phyloP scores from a whole-genome alignment of 371 early-diverging fungal genomes.

The Vairimorpha apis region DNA sequence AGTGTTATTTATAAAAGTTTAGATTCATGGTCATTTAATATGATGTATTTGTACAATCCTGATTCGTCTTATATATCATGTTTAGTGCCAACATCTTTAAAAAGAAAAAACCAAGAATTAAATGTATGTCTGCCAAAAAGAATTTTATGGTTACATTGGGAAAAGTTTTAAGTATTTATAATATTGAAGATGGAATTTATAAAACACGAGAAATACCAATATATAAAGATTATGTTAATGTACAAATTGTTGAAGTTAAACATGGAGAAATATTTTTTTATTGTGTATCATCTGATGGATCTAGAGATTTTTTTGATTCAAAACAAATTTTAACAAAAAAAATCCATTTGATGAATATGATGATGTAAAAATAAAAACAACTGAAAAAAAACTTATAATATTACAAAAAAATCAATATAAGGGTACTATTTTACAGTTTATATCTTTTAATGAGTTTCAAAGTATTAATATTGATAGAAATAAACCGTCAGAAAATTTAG shows the following conservation, averaged over 20 bases:
- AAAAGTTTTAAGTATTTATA: constrained; percentile 35
- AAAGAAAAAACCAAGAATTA: constrained; percentile 26
- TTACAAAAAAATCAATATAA: constrained; percentile 20
- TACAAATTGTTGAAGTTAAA: constrained; percentile 47
- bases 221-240: constrained; percentile 35
- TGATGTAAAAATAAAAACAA: constrained; percentile 7
- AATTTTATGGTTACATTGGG: constrained; percentile 35
- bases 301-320: constrained; percentile 47
- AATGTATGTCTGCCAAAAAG: background rate
- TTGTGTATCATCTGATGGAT: constrained; percentile 26
- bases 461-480: constrained; percentile 36
- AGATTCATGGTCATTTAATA: constrained; percentile 34
- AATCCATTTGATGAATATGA: constrained; percentile 9
- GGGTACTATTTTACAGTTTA: constrained; percentile 20
- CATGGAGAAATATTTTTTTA: constrained; percentile 44
- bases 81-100: constrained; percentile 38
- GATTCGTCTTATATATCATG: constrained; percentile 20
- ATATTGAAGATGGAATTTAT: constrained; percentile 27
- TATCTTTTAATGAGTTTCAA: constrained; percentile 49
- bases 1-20: constrained; percentile 38
- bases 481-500: constrained; percentile 49
- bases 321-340: constrained; percentile 26
- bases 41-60: constrained; percentile 42
- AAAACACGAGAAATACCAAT: constrained; percentile 24
- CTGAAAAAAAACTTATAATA: constrained; percentile 9